These are phyloP conservation scores for Geotrichum phurueaensis DNA, from an alignment of 1,139 yeast genomes.

Conservation along the genomic window DNA sequence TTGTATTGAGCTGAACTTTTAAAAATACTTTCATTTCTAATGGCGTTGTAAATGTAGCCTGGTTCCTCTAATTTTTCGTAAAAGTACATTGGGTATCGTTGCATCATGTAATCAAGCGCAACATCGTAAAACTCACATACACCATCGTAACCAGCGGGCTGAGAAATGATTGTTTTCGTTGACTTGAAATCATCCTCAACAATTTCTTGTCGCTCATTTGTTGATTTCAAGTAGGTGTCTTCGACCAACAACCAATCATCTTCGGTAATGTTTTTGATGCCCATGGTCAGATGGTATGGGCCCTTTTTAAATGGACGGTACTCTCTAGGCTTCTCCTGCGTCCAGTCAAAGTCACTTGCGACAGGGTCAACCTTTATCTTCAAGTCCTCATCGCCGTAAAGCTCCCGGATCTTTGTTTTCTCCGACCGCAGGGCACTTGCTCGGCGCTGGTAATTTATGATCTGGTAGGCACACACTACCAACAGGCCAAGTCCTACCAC, in stretches of 20 bases:
- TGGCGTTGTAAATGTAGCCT: slow-evolving; percentile 37
- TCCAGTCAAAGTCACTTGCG: slow-evolving; percentile 40
- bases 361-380: neutral
- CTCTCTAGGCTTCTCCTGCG: slow-evolving; percentile 42
- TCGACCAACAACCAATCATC: slow-evolving; percentile 68
- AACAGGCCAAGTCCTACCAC: neutral
- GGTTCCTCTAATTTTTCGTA: slow-evolving; percentile 29
- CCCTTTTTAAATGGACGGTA: slow-evolving; percentile 62
- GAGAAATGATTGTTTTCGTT: slow-evolving; percentile 35
- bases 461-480: neutral
- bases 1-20: slow-evolving; percentile 19
- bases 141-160: slow-evolving; percentile 45
- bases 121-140: slow-evolving; percentile 52
- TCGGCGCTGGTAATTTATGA: neutral
- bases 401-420: neutral
- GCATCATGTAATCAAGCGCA: slow-evolving; percentile 45
- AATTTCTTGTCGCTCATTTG: slow-evolving; percentile 43
- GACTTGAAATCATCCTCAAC: slow-evolving; percentile 40
- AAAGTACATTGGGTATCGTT: slow-evolving; percentile 57
- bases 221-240: slow-evolving; percentile 47
- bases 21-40: slow-evolving; percentile 42
- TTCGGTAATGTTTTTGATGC: slow-evolving; percentile 48
- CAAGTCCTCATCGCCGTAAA: neutral
- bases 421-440: neutral
- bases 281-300: slow-evolving; percentile 62